Base-by-base conservation (phyloP, 441 rosid species). In the Erodium trifolium region DNA sequence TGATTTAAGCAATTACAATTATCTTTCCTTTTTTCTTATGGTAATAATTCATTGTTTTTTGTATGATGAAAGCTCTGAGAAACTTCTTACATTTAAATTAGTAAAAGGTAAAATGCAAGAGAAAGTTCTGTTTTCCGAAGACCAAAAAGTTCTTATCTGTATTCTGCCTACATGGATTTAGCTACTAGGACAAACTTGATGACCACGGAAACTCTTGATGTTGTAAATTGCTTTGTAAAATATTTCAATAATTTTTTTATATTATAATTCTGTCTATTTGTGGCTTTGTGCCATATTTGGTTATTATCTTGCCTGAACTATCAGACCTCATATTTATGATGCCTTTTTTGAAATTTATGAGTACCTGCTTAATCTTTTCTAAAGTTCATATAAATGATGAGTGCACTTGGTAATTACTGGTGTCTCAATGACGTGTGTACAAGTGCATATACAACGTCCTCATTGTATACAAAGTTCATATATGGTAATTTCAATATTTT, bases 1-100 rank as follows among this genome's bases (percentile, higher is more conserved):
- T 34, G 37, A 34, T 3, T 69, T 65, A n/a, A 60, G 14, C 12
- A 75, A 71, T 68, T 9, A 45, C 6, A n/a, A 11, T 16, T 6
- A 16, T 17, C 8, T 17, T 17, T 23, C 27, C 2, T 23, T 16
- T 16, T 45, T 70, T 29, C 67, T 0, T 37, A n/a, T 74, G 18
- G 17, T 27, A 31, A 60, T 63, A 9, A 57, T 51, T 12, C 66
- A 12, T 64, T 14, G 35, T 39, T 5, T 18, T 31, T 10, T 55
- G 13, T 55, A 17, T 55, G 62, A 6, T 55, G 10, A 16, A 55
- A 55, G 16, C 27, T 55, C 5, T 55, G 63, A 55, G 69, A 10
- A 29, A 13, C 13, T 70, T 13, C n/a, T 2, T 37, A 37, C 27
- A 63, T 41, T 3, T 34, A 12, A 37, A 67, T 35, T 43, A 31